Percentiles rank a stretch among this genome's conserved stretches.
These are phyloP conservation scores for Chamaecyparis obtusa DNA, from an alignment of 75 land plant species.

Conservation along the genomic window DNA sequence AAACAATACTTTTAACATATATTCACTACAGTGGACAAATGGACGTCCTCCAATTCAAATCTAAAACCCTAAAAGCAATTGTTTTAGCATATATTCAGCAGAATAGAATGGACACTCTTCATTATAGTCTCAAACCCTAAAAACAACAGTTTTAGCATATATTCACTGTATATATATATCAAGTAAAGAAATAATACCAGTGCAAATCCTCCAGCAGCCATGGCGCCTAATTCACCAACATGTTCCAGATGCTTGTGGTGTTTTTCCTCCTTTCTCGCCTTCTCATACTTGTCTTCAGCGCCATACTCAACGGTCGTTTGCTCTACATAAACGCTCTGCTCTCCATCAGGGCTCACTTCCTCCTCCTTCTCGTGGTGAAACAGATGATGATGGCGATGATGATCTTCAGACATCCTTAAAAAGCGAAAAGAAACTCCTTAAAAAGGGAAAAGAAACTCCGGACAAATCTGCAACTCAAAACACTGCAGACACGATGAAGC, in stretches of 20 bases:
- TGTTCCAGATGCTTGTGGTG: conserved; percentile 22
- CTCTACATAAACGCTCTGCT: not conserved
- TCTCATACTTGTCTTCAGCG: not conserved
- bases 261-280: conserved; percentile 20
- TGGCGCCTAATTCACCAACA: conserved; percentile 14
- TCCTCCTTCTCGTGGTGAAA: conserved; percentile 1
- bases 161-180: not conserved
- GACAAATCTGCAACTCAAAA: not conserved
- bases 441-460: too few relatives aligned
- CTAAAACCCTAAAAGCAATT: too few relatives aligned
- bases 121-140: too few relatives aligned
- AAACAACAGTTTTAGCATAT: not conserved
- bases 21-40: too few relatives aligned
- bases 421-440: too few relatives aligned
- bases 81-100: too few relatives aligned
- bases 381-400: not conserved
- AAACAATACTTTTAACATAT: too few relatives aligned
- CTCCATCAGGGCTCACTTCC: not conserved
- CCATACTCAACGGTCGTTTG: not conserved
- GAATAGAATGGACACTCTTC: too few relatives aligned
- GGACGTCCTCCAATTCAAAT: too few relatives aligned
- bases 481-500: not conserved
- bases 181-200: not conserved
- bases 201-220: conserved; percentile 31
- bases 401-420: not conserved